phyloP scores from a whole-genome alignment of 2,329 filamentous ascomycete species.

The Simplicillium sp. region DNA sequence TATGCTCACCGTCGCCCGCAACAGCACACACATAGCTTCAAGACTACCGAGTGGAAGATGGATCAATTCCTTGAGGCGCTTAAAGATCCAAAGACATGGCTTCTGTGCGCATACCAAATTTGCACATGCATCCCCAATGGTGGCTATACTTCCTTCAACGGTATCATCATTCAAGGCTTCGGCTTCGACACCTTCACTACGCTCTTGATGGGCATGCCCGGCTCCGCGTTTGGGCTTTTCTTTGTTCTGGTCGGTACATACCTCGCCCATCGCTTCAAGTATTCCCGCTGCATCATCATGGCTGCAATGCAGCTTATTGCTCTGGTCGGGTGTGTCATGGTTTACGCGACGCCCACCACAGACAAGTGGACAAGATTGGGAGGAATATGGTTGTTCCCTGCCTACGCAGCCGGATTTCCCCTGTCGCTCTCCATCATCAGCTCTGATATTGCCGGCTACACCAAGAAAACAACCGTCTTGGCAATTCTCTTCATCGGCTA shows the following conservation, averaged over 20 bases:
- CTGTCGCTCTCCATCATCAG: conserved; percentile 46
- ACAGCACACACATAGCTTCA: conserved; percentile 4
- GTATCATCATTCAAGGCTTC: conserved; percentile 47
- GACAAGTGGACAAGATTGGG: conserved; percentile 5
- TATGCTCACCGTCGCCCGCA: conserved; percentile 3
- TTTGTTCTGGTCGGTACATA: conserved; percentile 3
- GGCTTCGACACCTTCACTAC: conserved; percentile 46
- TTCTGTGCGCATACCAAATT: conserved; percentile 44
- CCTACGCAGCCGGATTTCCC: conserved; percentile 31
- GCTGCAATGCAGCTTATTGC: conserved; percentile 1
- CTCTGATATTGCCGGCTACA: conserved; percentile 51
- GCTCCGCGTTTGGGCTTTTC: conserved; percentile 2
- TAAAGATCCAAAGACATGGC: conserved; percentile 47
- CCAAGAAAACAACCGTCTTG: conserved; percentile 47
- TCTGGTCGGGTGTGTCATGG: conserved; percentile 2
- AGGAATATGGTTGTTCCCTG: conserved; percentile 39
- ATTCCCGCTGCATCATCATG: conserved; percentile 4
- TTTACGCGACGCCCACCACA: conserved; percentile 1
- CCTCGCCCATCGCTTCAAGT: conserved; percentile 2
- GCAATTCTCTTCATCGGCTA: conserved; percentile 41
- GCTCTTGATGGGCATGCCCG: conserved; percentile 49
- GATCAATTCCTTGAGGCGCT: conserved; percentile 34
- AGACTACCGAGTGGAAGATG: conserved; percentile 38
- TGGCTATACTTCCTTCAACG: conserved; percentile 51
- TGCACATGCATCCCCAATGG: conserved; percentile 48